These are phyloP conservation scores for Heracleum sosnowskyi DNA, from an alignment of 129 eudicot genomes.

Conservation along the genomic window DNA sequence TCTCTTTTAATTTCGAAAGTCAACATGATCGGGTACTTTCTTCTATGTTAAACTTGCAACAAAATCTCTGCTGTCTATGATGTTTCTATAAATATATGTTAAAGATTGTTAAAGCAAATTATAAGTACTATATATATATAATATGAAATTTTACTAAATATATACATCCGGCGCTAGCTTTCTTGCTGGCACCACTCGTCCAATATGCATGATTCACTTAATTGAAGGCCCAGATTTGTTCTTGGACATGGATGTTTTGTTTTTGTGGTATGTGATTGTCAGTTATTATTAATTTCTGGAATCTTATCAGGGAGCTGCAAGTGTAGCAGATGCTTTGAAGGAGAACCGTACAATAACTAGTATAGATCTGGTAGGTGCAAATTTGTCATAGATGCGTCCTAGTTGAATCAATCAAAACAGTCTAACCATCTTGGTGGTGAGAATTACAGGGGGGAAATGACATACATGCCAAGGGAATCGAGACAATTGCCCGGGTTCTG, in stretches of 20 bases:
- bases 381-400: background rate
- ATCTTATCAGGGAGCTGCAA: slow-evolving; percentile 70
- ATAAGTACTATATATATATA: background rate
- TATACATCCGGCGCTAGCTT: background rate
- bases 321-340: slow-evolving; percentile 81
- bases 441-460: slow-evolving; percentile 75
- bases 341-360: slow-evolving; percentile 66
- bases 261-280: background rate
- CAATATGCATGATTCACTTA: background rate
- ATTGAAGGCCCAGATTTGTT: background rate
- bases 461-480: slow-evolving; percentile 75
- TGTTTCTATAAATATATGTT: background rate
- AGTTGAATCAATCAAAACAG: background rate
- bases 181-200: background rate
- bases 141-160: background rate
- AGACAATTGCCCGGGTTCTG: slow-evolving; percentile 61
- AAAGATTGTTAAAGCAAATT: background rate
- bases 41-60: background rate
- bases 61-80: background rate
- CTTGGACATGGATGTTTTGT: background rate
- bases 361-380: slow-evolving; percentile 63
- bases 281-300: slow-evolving; percentile 13
- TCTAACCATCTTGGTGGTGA: slow-evolving; percentile 8
- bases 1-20: background rate
- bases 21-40: background rate